Evolutionary conservation across 1,139 yeast species (phyloP).

Genomic region (Kluyveromyces marxianus): DNA sequence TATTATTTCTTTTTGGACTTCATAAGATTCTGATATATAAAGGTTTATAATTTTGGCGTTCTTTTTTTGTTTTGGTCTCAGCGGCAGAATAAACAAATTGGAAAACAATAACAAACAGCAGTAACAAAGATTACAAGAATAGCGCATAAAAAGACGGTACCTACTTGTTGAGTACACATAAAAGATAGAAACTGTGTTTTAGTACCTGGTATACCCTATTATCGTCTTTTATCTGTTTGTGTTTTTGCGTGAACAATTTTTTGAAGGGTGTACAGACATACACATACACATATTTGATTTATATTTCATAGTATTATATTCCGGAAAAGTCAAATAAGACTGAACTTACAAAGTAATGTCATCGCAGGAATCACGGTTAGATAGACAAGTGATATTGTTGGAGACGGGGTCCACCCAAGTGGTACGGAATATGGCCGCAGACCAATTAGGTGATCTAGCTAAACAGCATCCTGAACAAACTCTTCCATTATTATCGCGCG

Average conservation of each 20-base stretch:
- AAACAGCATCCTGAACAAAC: conserved; percentile 93
- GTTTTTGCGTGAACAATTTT: no score
- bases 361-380: conserved; percentile 41
- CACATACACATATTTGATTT: no score
- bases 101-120: neutral
- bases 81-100: conserved; percentile 2
- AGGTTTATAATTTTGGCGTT: neutral
- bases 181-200: no score
- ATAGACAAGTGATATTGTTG: conserved; percentile 66
- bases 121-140: neutral
- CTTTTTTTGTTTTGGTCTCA: conserved; percentile 1
- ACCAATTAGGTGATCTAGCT: conserved; percentile 90
- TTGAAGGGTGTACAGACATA: no score
- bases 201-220: no score
- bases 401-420: conserved; percentile 95
- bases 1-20: neutral
- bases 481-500: conserved; percentile 73
- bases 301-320: no score
- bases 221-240: no score
- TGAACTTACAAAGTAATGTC: conserved; percentile 18
- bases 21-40: neutral
- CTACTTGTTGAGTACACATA: neutral
- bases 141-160: neutral
- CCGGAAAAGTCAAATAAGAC: no score
- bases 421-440: conserved; percentile 94